Evolutionary conservation across 148 eudicot species (phyloP), one percentile per base, ranked within the genome.

Genomic region (Tetragonia tetragonoides): DNA sequence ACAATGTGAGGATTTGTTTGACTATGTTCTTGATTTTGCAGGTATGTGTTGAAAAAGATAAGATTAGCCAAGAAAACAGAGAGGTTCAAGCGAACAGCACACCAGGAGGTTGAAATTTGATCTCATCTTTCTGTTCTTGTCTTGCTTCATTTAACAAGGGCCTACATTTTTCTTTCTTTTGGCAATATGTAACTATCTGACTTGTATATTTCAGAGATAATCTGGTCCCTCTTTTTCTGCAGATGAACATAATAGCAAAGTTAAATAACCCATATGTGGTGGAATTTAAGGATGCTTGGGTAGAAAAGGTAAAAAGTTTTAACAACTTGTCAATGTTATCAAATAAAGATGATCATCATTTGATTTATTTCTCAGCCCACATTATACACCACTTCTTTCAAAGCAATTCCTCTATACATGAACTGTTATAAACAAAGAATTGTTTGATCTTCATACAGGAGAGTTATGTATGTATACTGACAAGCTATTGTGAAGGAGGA

Each of bases 401-500:
- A 28, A 28, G 34, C 34, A 28, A 28, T 0, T 28, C 34, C 0
- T 0, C 34, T 28, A 28, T 28, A 28, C 34, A 28, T 28, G 34
- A 28, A 28, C 34, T 28, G 20, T 1, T 34, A 10, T 7, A 2
- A 9, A 71, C 20, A 17, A 24, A 14, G 1, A 16, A 51, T 7
- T 15, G 18, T 84, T 9, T 70, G 51, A 59, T 38, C 64, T 59
- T 7, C 66, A 64, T 78, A 75, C 81, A 92, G 97, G 97, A 86
- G 10, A 74, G 74, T 75, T 84, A 80, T 75, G 90, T 91, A 69
- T 96, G 98, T 85, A 90, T 93, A 37, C 90, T 96, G 68, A 91
- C 98, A 60, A 81, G 82, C 78, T 96, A 90, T 77, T 96, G 98
- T 73, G 97, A 93, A 90, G 98, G 93, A 82, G 98, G 95, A 66